Percentiles rank a stretch among this genome's conserved stretches.
phyloP scores from a whole-genome alignment of 2,329 filamentous ascomycete species.

The Penicillium sp. region DNA sequence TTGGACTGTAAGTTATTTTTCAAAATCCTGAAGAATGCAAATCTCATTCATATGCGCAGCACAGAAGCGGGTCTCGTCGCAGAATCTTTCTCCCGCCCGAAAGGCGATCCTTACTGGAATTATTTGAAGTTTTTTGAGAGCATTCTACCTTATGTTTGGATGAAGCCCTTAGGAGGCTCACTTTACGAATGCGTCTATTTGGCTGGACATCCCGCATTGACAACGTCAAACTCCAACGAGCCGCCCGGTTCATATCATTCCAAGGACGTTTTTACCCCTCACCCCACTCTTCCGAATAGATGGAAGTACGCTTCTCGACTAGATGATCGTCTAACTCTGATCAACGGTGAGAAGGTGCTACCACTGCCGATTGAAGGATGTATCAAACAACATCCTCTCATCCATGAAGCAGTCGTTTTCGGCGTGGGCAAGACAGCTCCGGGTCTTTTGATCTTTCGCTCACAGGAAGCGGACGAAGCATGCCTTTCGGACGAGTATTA shows the following conservation, averaged over 20 bases:
- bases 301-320: conserved; percentile 37
- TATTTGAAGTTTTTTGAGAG: conserved; percentile 44
- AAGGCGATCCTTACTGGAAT: conserved; percentile 43
- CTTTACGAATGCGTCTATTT: conserved; percentile 36
- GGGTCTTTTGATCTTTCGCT: conserved; percentile 31
- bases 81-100: conserved; percentile 42
- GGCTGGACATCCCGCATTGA: conserved; percentile 31
- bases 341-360: conserved; percentile 37
- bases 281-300: conserved; percentile 29
- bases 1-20: conserved; percentile 38
- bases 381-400: conserved; percentile 32
- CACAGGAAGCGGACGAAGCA: conserved; percentile 19
- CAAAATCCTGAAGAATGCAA: not conserved
- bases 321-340: conserved; percentile 34
- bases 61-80: conserved; percentile 47
- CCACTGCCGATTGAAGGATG: conserved; percentile 34
- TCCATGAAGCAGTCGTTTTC: conserved; percentile 35
- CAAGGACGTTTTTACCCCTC: conserved; percentile 33
- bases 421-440: conserved; percentile 28
- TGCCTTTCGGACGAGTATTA: conserved; percentile 33
- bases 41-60: conserved; percentile 29
- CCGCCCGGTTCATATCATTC: conserved; percentile 37
- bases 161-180: conserved; percentile 32
- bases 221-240: conserved; percentile 32
- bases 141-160: conserved; percentile 38